Percentiles rank a stretch among this genome's conserved stretches.
phyloP scores from a whole-genome alignment of 129 eudicot genomes.

The Silybum marianum region DNA sequence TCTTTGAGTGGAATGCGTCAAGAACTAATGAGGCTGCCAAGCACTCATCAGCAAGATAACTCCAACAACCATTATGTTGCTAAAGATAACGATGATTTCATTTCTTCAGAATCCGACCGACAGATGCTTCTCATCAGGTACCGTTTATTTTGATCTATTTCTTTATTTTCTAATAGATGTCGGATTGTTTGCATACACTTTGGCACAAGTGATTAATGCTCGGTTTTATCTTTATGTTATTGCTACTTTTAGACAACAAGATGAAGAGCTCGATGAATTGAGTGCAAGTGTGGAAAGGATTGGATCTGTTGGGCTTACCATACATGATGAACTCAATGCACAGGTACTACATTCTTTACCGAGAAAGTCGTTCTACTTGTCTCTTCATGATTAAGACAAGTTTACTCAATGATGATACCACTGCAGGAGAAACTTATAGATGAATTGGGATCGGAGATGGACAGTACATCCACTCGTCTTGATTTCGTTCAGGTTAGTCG shows the following conservation, averaged over 20 bases:
- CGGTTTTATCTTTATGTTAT: background rate
- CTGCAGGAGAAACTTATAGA: slow-evolving; percentile 68
- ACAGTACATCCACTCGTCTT: slow-evolving; percentile 78
- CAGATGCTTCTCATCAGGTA: slow-evolving; percentile 73
- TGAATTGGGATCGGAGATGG: slow-evolving; percentile 83
- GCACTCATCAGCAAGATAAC: slow-evolving; percentile 47
- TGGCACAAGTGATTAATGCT: background rate
- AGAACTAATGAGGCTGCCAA: slow-evolving; percentile 70
- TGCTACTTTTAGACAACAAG: slow-evolving; percentile 58
- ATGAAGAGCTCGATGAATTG: slow-evolving; percentile 71
- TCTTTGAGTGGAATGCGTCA: slow-evolving; percentile 49
- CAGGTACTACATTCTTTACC: slow-evolving; percentile 38
- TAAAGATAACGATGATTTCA: slow-evolving; percentile 60
- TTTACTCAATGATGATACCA: slow-evolving; percentile 18
- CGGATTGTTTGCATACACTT: background rate
- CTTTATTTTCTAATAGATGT: background rate
- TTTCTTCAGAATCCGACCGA: slow-evolving; percentile 71
- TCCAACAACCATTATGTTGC: slow-evolving; percentile 42
- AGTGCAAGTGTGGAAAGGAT: slow-evolving; percentile 68
- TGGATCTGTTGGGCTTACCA: slow-evolving; percentile 71
- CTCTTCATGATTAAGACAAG: background rate
- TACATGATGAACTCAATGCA: slow-evolving; percentile 70
- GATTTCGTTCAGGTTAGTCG: slow-evolving; percentile 83
- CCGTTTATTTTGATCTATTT: background rate
- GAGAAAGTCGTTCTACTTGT: background rate